A percentile compares a stretch with the other conserved stretches of the same genome.
Conservation (phyloP, 2,329 filamentous ascomycete species). For the Sarocladiaceae sp. region DNA sequence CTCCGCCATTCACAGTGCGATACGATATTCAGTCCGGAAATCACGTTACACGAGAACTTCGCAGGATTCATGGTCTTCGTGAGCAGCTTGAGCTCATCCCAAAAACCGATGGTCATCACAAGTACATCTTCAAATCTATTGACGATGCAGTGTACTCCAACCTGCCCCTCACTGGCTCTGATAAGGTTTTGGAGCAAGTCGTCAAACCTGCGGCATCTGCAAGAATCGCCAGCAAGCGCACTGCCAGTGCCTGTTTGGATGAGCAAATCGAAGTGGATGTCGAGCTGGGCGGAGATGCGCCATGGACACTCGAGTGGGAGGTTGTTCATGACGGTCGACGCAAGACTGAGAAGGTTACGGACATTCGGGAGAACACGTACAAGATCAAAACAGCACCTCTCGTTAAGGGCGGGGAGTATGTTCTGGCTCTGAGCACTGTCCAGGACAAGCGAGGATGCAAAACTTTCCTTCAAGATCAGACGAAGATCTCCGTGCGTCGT, state of each 20-base stretch:
- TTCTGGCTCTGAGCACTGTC: slow-evolving; percentile 75
- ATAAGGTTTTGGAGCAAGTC: slow-evolving; percentile 70
- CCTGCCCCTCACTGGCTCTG: slow-evolving; percentile 53
- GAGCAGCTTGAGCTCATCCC: slow-evolving; percentile 83
- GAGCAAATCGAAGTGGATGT: slow-evolving; percentile 72
- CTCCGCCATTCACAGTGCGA: slow-evolving; percentile 78
- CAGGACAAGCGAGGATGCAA: slow-evolving; percentile 84
- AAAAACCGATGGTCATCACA: slow-evolving; percentile 73
- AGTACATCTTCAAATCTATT: slow-evolving; percentile 76
- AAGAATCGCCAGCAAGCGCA: slow-evolving; percentile 51
- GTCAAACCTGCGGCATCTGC: slow-evolving; percentile 91
- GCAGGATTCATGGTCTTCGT: slow-evolving; percentile 63
- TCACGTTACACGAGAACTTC: slow-evolving; percentile 45
- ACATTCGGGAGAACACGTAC: slow-evolving; percentile 56
- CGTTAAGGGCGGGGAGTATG: slow-evolving; percentile 81
- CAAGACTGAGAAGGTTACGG: slow-evolving; percentile 57
- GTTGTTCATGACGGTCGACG: slow-evolving; percentile 84
- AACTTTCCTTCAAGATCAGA: slow-evolving; percentile 74
- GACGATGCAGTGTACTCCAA: slow-evolving; percentile 75
- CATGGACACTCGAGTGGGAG: slow-evolving; percentile 89
- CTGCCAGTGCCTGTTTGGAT: slow-evolving; percentile 70
- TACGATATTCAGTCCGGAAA: slow-evolving; percentile 60
- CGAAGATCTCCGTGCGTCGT: slow-evolving; percentile 75
- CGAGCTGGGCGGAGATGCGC: slow-evolving; percentile 70
- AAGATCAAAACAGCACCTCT: slow-evolving; percentile 72